Base-by-base conservation (phyloP, 2,329 filamentous ascomycete species). In the Xylaria sp. region DNA sequence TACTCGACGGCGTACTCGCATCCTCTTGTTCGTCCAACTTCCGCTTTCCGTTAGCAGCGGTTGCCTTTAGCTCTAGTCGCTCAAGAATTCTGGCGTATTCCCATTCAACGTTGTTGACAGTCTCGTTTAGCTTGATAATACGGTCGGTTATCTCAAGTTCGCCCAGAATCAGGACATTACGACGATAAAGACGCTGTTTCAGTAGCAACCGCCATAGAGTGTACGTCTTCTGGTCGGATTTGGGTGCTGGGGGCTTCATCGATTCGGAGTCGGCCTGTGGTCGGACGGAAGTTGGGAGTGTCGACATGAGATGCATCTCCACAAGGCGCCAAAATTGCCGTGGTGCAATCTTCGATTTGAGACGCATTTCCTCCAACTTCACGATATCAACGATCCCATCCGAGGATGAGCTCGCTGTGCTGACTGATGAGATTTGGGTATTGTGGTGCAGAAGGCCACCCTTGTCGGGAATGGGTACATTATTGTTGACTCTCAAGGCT, bases 111-210 rank as follows among this genome's bases (percentile, higher is more conserved):
- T 84, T 85, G 15, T 82, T 79, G 21, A 93, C 78, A 0, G 89
- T 89, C 67, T 90, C 84, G 51, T 91, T 85, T 3, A 96, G 79
- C 79, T 90, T 92, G 59, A 90, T 84, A 7, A 90, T 85, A 35
- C 90, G 83, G 74, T 94, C 90, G 0, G 78, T 74, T 4, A 80
- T 79, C 56, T 92, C 90, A 40, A 94, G 77, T 74, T 93, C 88
- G 37, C 85, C 83, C 11, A 96, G 80, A 2, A 85, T 77, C 68
- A 93, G 89, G 59, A 83, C 84, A 71, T 95, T 94, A 69, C 92
- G 90, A 44, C 85, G 83, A 73, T 91, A 93, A 3, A 96, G 79
- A 35, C 92, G 81, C 70, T 91, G 85, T 78, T 95, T 95, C n/a
- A 89, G 86, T 41, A 91, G 80, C 23, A 94, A 75, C 29, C 88